Percentiles rank a stretch among this genome's conserved stretches.
These are phyloP conservation scores for Thozetella sp. DNA, from an alignment of 495 filamentous ascomycete genomes.

Conservation along the genomic window DNA sequence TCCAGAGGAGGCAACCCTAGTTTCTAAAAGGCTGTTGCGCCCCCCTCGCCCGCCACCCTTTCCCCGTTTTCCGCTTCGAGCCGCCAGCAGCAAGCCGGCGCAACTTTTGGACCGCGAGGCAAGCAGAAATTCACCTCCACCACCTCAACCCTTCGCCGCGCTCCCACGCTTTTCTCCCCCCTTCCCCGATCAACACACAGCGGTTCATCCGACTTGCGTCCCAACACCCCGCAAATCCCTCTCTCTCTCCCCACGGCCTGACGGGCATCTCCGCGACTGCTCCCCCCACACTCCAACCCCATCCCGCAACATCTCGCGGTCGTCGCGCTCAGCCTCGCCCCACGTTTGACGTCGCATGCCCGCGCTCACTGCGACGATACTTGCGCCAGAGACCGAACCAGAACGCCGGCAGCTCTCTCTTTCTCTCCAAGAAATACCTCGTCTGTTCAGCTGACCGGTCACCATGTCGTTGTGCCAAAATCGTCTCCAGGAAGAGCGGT, in stretches of 20 bases:
- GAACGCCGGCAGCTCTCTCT: background rate
- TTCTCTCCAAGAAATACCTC: background rate
- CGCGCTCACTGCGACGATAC: background rate
- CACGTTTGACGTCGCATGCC: background rate
- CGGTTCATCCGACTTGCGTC: background rate
- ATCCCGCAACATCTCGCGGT: background rate
- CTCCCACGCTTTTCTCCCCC: background rate
- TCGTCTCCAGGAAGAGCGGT: slow-evolving; percentile 79
- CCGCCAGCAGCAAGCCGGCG: background rate
- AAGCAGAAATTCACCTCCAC: background rate
- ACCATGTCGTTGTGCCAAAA: slow-evolving; percentile 77
- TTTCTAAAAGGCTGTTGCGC: too few species aligned
- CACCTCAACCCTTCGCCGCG: background rate
- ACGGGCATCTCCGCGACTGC: background rate
- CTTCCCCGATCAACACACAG: background rate
- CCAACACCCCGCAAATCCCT: background rate
- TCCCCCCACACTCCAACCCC: background rate
- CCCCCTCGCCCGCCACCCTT: background rate
- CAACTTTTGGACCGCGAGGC: background rate
- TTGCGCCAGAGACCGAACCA: too few species aligned
- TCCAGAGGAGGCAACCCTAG: too few species aligned
- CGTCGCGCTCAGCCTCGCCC: slow-evolving; percentile 12
- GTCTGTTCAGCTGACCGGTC: background rate
- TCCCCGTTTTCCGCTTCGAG: background rate
- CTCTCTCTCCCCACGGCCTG: background rate